These are phyloP conservation scores for Aspergillus carlsbadensis DNA, from an alignment of 495 filamentous ascomycete species.

Conservation along the genomic window DNA sequence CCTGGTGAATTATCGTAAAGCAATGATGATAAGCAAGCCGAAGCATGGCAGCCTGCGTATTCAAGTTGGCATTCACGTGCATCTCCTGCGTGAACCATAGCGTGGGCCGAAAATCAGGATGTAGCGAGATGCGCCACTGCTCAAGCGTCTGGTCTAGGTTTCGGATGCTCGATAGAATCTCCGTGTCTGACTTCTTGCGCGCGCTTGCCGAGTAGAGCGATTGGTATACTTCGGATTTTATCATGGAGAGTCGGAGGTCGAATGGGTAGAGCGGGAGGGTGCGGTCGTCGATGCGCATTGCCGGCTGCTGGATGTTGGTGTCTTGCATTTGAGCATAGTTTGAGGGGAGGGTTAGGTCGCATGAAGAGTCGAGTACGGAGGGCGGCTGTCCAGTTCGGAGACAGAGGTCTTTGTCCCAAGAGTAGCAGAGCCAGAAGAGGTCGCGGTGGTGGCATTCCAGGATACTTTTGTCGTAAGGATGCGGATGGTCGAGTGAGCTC, in stretches of 20 bases:
- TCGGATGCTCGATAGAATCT: constrained; percentile 34
- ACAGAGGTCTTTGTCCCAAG: constrained; percentile 40
- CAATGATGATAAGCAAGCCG: constrained; percentile 40
- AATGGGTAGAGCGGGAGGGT: constrained; percentile 29
- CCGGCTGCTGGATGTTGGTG: constrained; percentile 5
- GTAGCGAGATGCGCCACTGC: constrained; percentile 30
- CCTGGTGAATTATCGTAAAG: constrained; percentile 37
- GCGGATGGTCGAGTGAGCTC: not conserved
- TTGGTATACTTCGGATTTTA: constrained; percentile 36
- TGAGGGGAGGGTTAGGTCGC: constrained; percentile 35
- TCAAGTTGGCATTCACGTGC: constrained; percentile 4
- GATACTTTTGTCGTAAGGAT: not conserved
- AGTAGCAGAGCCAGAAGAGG: constrained; percentile 46
- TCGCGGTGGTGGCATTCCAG: constrained; percentile 26
- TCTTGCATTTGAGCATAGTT: constrained; percentile 22
- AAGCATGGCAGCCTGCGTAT: constrained; percentile 29
- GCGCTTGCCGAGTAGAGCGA: constrained; percentile 32
- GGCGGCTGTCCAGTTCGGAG: constrained; percentile 41
- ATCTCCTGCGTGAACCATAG: constrained; percentile 11
- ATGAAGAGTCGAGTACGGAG: constrained; percentile 34
- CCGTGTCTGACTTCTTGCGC: constrained; percentile 31
- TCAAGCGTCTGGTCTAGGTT: constrained; percentile 40
- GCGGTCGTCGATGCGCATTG: constrained; percentile 14
- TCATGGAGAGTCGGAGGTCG: constrained; percentile 33
- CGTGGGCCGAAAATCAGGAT: constrained; percentile 11